Conservation (phyloP, 2,329 filamentous ascomycete species). For the Harringtonia aguacate region DNA sequence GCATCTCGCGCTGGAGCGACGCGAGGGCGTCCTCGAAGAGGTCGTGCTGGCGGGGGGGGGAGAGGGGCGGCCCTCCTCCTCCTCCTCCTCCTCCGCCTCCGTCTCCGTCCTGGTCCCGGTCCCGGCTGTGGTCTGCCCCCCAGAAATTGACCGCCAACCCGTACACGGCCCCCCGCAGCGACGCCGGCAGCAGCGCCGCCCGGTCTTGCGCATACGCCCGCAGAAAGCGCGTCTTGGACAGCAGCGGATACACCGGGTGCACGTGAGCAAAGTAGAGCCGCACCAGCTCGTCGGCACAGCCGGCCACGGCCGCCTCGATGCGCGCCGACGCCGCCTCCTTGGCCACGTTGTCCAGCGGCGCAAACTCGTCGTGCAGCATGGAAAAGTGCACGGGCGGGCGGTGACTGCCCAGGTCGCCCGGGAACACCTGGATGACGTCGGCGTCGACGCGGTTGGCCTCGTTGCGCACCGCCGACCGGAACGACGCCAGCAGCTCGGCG, state of each 20-base stretch:
- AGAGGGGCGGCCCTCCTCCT: background rate
- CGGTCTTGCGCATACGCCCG: slow-evolving; percentile 25
- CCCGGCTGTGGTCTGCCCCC: no score
- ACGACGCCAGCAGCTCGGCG: slow-evolving; percentile 32
- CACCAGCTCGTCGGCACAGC: slow-evolving; percentile 28
- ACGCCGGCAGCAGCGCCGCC: slow-evolving; percentile 29
- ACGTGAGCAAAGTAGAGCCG: slow-evolving; percentile 34
- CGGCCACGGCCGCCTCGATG: slow-evolving; percentile 30
- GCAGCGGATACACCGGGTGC: slow-evolving; percentile 30
- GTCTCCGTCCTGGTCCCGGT: no score
- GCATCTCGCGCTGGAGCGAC: slow-evolving; percentile 31
- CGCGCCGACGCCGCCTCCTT: slow-evolving; percentile 26
- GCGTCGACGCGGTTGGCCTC: slow-evolving; percentile 31
- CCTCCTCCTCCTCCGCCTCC: no score
- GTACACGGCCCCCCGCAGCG: slow-evolving; percentile 32
- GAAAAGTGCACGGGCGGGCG: slow-evolving; percentile 34
- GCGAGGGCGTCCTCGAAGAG: slow-evolving; percentile 30
- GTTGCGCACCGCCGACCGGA: slow-evolving; percentile 34
- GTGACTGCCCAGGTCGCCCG: slow-evolving; percentile 15
- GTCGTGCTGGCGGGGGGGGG: slow-evolving; percentile 26
- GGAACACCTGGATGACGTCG: slow-evolving; percentile 11
- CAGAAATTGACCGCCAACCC: slow-evolving; percentile 32
- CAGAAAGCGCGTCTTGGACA: slow-evolving; percentile 33
- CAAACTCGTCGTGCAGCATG: slow-evolving; percentile 31
- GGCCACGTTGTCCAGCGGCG: slow-evolving; percentile 27